Evolutionary conservation across 164 flowering plant genomes (phyloP), one percentile per base, ranked within the genome.

Genomic region (Vitis vinifera): DNA sequence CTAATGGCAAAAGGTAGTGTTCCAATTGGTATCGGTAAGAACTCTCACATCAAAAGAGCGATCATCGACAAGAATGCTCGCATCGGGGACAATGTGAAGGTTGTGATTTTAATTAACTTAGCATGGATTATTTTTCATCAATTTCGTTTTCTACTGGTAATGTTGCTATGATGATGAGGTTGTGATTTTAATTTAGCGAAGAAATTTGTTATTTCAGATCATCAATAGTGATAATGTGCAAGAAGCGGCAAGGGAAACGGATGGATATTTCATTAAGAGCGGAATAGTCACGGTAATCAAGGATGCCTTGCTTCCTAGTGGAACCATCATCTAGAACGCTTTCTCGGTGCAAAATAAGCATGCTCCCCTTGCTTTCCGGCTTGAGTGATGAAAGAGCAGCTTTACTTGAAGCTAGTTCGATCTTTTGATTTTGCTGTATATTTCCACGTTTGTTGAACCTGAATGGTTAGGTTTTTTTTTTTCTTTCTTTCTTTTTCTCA

Each of bases 11-110:
- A 91, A 81, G 97, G 99, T 8, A 86, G 97, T 58, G 90, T 92
- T 23, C 95, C 99, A 51, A 89, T 94, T 51, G 99, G 99, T 47
- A 95, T 95, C 63, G 98, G 99, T 48, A 88, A 79, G 79, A 88
- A 90, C 72, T 82, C 96, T 74, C 97, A 92, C 83, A 88, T 92
- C 74, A 95, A 89, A 77, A 88, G 94, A 81, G 97, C 99, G 44
- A 95, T 92, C n/a, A 92, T 95, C 68, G 98, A 95, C 90, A 95
- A 95, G 77, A 95, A 92, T 78, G 99, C 99, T 55, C 87, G 99
- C 17, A 89, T 95, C 31, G 98, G 99, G 16, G 94, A 90, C 13
- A 75, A 90, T 76, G 99, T 92, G 63, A 90, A 92, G 98, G 98
- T 92, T 12, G 17, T 9, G 48, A 13, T 59, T 23, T 58, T 50